These are phyloP conservation scores for Anthoceros angustus DNA, from an alignment of 225 moss, liverwort and hornwort genomes.

Conservation along the genomic window DNA sequence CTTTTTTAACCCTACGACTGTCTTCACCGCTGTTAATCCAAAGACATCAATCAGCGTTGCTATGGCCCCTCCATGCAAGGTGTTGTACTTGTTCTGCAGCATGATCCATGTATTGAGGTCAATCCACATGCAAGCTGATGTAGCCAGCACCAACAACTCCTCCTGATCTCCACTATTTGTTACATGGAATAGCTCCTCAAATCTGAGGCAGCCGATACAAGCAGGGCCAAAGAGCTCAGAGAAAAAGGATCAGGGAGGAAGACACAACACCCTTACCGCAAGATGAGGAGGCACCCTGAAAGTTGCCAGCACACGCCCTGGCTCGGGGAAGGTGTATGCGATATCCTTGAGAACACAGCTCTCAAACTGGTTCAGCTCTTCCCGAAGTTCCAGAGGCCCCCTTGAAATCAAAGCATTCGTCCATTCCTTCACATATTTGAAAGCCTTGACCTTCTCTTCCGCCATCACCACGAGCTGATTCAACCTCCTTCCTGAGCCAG, in stretches of 20 bases:
- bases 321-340: background rate
- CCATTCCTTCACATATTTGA: background rate
- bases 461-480: background rate
- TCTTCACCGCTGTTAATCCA: background rate
- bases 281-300: background rate
- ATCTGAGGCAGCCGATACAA: background rate
- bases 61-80: constrained; percentile 7
- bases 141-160: background rate
- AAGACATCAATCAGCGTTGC: constrained; percentile 8
- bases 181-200: background rate
- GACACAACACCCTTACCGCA: background rate
- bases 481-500: no score
- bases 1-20: background rate
- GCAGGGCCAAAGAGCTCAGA: background rate
- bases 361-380: background rate
- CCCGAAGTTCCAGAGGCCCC: background rate
- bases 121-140: background rate
- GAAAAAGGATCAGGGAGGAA: background rate
- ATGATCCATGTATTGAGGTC: background rate
- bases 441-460: background rate
- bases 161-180: background rate
- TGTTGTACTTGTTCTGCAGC: constrained; percentile 7
- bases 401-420: background rate
- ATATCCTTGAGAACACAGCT: background rate
- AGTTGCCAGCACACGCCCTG: background rate